Conservation (phyloP, 495 filamentous ascomycete species). For the Neurospora africana region DNA sequence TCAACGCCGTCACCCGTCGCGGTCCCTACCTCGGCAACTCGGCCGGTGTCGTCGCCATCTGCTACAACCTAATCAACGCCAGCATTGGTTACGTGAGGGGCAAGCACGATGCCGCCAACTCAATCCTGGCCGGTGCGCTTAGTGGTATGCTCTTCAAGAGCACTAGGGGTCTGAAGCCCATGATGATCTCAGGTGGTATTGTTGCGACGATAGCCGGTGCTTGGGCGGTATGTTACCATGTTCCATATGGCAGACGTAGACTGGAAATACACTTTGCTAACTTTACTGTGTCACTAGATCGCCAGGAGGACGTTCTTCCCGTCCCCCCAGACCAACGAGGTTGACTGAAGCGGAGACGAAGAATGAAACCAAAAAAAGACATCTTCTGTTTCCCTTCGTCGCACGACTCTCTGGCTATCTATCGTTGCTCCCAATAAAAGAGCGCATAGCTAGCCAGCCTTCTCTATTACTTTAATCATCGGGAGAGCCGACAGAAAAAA, state of each 20-base stretch:
- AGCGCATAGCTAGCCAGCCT: not conserved
- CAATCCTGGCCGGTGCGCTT: constrained; percentile 68
- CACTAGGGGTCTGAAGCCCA: constrained; percentile 76
- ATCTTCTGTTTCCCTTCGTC: not conserved
- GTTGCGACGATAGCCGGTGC: constrained; percentile 73
- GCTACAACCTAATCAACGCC: constrained; percentile 93
- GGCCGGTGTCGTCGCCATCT: constrained; percentile 87
- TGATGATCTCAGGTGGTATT: constrained; percentile 84
- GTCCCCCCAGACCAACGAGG: constrained; percentile 3
- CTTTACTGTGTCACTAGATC: constrained; percentile 12
- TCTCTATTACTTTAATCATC: constrained; percentile 15
- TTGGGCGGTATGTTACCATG: constrained; percentile 65
- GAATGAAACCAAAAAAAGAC: not conserved
- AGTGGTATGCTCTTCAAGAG: constrained; percentile 95
- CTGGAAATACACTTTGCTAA: not conserved
- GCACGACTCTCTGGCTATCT: not conserved
- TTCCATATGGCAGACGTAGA: not conserved
- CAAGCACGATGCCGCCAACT: constrained; percentile 86
- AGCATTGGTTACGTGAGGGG: constrained; percentile 73
- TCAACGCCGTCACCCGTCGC: constrained; percentile 84
- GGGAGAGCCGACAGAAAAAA: constrained; percentile 5
- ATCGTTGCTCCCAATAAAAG: not conserved
- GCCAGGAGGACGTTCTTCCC: constrained; percentile 21
- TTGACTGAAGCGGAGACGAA: not conserved
- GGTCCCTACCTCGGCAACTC: constrained; percentile 96